Evolutionary conservation across 495 filamentous ascomycete genomes (phyloP).

Genomic region (Delitschia confertaspora): DNA sequence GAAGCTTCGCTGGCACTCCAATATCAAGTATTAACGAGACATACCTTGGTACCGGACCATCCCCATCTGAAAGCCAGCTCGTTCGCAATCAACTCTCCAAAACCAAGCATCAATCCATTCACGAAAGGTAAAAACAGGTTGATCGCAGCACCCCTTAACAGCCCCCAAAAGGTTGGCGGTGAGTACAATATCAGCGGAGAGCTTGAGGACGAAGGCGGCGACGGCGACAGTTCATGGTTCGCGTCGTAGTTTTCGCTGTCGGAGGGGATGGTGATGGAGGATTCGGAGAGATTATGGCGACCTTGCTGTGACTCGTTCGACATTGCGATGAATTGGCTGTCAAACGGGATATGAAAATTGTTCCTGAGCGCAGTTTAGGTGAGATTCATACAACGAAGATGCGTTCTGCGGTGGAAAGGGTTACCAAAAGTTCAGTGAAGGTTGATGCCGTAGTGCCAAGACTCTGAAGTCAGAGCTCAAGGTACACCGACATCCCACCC

Average conservation of each 20-base stretch:
- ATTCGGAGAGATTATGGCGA: slow-evolving; percentile 61
- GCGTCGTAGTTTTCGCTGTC: slow-evolving; percentile 85
- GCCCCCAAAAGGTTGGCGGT: slow-evolving; percentile 73
- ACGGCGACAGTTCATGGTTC: slow-evolving; percentile 53
- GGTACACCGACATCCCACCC: no score
- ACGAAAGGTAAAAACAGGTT: slow-evolving; percentile 92
- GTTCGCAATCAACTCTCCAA: slow-evolving; percentile 93
- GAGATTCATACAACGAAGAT: no score
- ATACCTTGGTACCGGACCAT: slow-evolving; percentile 77
- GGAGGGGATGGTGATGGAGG: slow-evolving; percentile 73
- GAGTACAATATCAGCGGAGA: slow-evolving; percentile 81
- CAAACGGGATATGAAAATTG: no score
- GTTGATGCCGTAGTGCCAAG: no score
- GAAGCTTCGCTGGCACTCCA: no score
- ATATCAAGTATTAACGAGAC: no score
- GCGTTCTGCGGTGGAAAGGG: no score
- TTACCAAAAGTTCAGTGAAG: no score
- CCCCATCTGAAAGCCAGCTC: slow-evolving; percentile 87
- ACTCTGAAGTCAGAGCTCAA: no score
- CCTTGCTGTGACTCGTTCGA: slow-evolving; percentile 40
- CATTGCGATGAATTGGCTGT: slow-evolving; percentile 31
- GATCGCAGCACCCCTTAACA: slow-evolving; percentile 84
- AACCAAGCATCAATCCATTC: slow-evolving; percentile 96
- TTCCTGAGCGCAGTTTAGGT: no score
- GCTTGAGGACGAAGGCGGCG: slow-evolving; percentile 55